Evolutionary conservation across 2,329 filamentous ascomycete species (phyloP).

Genomic region (Phaeomoniella chlamydospora): DNA sequence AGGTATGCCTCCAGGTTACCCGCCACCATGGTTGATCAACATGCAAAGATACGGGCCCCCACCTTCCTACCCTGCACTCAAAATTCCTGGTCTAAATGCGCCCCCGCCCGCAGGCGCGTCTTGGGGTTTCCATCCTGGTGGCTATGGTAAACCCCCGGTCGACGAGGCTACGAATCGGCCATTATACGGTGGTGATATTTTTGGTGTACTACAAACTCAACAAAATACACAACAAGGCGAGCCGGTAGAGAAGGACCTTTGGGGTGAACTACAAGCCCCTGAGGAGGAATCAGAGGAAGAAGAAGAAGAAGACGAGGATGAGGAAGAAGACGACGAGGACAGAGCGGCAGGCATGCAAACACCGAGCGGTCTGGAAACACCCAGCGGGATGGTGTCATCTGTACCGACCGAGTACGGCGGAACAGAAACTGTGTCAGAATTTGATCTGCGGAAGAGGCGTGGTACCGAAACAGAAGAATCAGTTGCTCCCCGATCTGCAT

Average conservation of each 20-base stretch:
- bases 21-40: slow-evolving; percentile 94
- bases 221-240: slow-evolving; percentile 54
- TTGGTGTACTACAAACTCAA: slow-evolving; percentile 57
- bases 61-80: slow-evolving; percentile 87
- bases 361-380: slow-evolving; percentile 64
- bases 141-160: slow-evolving; percentile 89
- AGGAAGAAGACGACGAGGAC: slow-evolving; percentile 47
- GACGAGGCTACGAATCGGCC: slow-evolving; percentile 78
- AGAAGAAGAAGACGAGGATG: slow-evolving; percentile 58
- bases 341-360: slow-evolving; percentile 54
- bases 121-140: slow-evolving; percentile 92
- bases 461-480: slow-evolving; percentile 83
- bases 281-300: slow-evolving; percentile 58
- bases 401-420: slow-evolving; percentile 67
- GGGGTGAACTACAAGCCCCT: slow-evolving; percentile 79
- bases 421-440: slow-evolving; percentile 66
- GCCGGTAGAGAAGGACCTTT: slow-evolving; percentile 71
- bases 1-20: slow-evolving; percentile 82
- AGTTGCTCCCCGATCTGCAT: slow-evolving; percentile 59
- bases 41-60: slow-evolving; percentile 89
- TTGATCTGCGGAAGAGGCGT: slow-evolving; percentile 79
- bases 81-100: slow-evolving; percentile 86
- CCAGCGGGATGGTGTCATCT: slow-evolving; percentile 64
- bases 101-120: slow-evolving; percentile 76
- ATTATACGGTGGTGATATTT: slow-evolving; percentile 87